Evolutionary conservation across 2,329 filamentous ascomycete species (phyloP), one percentile per base, ranked within the genome.

Genomic region (Simplicillium sp.): DNA sequence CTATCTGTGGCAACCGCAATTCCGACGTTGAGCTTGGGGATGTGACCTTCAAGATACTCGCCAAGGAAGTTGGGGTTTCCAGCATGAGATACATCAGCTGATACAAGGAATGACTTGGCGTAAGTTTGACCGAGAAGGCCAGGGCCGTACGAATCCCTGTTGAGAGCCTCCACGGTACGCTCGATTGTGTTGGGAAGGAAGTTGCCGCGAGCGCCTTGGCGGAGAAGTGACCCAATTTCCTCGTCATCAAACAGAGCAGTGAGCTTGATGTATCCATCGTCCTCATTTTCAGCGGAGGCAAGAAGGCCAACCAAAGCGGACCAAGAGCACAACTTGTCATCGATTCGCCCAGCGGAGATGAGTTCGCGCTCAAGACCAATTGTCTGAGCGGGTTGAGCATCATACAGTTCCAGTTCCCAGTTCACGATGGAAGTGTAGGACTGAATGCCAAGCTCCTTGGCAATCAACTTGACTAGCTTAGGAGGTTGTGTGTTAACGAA

Each of bases 271-370:
- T 82, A 75, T n/a, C 80, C 74, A 45, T 82, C 75, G 9, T 67
- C 59, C 1, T 73, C 66, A 49, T 61, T 68, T 32, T 71, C 65
- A 11, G 76, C 67, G 14, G 82, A 78, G 38, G 82, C 79, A 20
- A 96, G 70, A 0, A 98, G 79, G 3, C 80, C 89, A 60, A 89
- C 81, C 39, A 96, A 73, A 7, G 92, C 90, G 7, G 88, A 80
- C 81, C 87, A 97, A 28, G 86, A 94, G 71, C 92, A 97, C 36
- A 98, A 81, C 70, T 96, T 97, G 67, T 98, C 92, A 58, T 98
- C 92, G 50, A 97, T 92, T 40, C 92, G 84, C 44, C 90, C 89
- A 8, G 87, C 90, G 49, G 90, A 95, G 63, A 98, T 94, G 59
- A 98, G 83, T 53, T 97, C 90, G 58, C 84, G 87, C 53, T 94